Conservation (phyloP, 2,329 filamentous ascomycete genomes). For the Teratosphaeria nubilosa region DNA sequence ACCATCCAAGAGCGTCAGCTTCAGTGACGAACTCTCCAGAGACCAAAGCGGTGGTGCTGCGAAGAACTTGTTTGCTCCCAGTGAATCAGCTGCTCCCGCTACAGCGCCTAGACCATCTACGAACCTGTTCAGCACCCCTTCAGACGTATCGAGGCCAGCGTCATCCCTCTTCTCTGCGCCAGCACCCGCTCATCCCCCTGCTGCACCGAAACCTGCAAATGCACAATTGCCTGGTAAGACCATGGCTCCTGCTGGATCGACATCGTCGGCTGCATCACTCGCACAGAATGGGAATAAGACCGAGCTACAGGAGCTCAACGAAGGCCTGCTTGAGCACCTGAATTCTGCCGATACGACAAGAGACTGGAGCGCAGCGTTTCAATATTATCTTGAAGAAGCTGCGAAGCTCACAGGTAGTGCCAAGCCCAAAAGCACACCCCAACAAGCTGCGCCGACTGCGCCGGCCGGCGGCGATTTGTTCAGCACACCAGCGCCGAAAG, state of each 20-base stretch:
- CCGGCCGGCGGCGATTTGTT: background rate
- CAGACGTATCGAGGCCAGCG: background rate
- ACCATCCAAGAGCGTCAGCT: background rate
- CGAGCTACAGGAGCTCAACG: conserved; percentile 18
- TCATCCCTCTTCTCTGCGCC: background rate
- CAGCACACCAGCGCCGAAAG: background rate
- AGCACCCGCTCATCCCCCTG: background rate
- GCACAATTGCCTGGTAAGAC: background rate
- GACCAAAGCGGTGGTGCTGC: background rate
- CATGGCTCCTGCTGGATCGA: background rate
- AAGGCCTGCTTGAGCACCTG: conserved; percentile 18
- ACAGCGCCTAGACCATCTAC: conserved; percentile 4
- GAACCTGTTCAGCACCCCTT: background rate
- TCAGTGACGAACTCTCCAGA: background rate
- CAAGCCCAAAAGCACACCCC: background rate
- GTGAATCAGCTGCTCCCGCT: conserved; percentile 5
- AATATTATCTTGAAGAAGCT: conserved; percentile 17
- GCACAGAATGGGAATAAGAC: background rate
- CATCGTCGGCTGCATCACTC: background rate
- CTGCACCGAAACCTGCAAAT: conserved; percentile 1
- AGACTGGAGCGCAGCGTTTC: conserved; percentile 20
- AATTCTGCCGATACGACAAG: conserved; percentile 12
- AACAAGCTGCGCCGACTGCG: background rate
- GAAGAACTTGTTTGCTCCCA: conserved; percentile 9
- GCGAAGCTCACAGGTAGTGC: conserved; percentile 13